These are phyloP conservation scores for Geranomyces michiganensis DNA, from an alignment of 192 early-diverging fungal genomes.

Conservation along the genomic window DNA sequence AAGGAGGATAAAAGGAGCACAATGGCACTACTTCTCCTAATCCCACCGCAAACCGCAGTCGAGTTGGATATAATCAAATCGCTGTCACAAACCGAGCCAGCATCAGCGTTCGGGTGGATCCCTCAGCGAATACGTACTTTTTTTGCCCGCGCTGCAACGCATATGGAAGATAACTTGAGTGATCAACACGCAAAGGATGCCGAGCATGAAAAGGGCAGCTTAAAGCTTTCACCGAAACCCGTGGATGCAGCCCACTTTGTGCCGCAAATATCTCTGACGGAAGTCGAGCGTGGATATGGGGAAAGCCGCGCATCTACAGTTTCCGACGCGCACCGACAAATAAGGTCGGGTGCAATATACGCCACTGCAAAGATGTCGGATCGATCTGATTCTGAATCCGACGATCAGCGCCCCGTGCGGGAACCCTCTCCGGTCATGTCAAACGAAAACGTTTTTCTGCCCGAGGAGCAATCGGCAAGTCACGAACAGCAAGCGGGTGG, in stretches of 20 bases:
- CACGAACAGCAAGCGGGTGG: neutral
- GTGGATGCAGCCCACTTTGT: neutral
- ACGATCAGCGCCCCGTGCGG: neutral
- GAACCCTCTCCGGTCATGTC: neutral
- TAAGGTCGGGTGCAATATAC: neutral
- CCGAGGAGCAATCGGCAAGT: neutral
- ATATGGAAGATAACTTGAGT: neutral
- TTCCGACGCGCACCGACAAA: neutral
- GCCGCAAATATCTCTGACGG: constrained; percentile 3
- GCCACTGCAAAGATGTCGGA: neutral
- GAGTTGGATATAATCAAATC: constrained; percentile 24
- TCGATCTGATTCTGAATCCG: neutral
- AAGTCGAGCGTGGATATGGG: constrained; percentile 8
- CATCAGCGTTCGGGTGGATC: neutral
- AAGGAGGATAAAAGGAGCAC: constrained; percentile 21
- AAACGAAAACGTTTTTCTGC: neutral
- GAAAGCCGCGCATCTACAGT: neutral
- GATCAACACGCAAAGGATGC: neutral
- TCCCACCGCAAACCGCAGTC: constrained; percentile 21
- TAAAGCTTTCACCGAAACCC: too few relatives aligned
- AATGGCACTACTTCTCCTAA: constrained; percentile 12
- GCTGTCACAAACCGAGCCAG: neutral
- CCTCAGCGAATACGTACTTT: neutral
- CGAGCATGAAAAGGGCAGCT: too few relatives aligned
- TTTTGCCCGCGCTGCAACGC: neutral